Base-by-base conservation (phyloP, 192 early-diverging fungal genomes). In the Linnemannia exigua region DNA sequence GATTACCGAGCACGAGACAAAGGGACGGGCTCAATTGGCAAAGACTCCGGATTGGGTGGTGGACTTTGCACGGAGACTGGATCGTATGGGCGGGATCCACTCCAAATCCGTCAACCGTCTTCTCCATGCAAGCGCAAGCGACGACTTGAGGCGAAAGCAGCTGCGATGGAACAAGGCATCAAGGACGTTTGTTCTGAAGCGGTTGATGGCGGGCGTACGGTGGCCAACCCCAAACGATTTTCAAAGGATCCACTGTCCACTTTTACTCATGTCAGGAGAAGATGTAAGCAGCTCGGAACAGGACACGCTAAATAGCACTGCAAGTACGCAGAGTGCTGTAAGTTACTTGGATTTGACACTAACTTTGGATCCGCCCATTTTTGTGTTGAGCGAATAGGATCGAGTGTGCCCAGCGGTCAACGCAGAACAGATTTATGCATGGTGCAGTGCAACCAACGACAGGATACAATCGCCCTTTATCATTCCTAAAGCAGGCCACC, bases 131-230 rank as follows among this genome's bases (percentile, higher is more conserved):
- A 79, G 80, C 51, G 82, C 88, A 38, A 74, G 74, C 47, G 88
- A 80, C 28, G 77, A 81, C 5, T 41, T 90, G 20, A 52, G 88
- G n/a, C 35, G 79, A 72, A 79, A 78, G 36, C 92, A 92, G 74
- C 67, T 91, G 20, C 75, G 72, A 31, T 92, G 92, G 92, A 92
- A 92, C 72, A 83, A 87, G 70, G 78, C 76, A 36, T 90, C 90
- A 20, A 83, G 69, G 58, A 91, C 92, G 4, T 72, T 74, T 25
- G 92, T 91, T 2, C 87, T 88, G 70, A 91, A 84, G 76, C 47
- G 88, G n/a, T 70, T 90, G 25, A 63, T 91, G 20, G 28, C 50
- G 37, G 90, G 92, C 5, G 78, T 79, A 2, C 80, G 46, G 22
- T 89, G 81, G 58, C 89, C 90, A 7, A 79, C 51, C 2, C 70